These are phyloP conservation scores for Macadamia tetraphylla DNA, from an alignment of 164 flowering plant genomes.

Conservation along the genomic window DNA sequence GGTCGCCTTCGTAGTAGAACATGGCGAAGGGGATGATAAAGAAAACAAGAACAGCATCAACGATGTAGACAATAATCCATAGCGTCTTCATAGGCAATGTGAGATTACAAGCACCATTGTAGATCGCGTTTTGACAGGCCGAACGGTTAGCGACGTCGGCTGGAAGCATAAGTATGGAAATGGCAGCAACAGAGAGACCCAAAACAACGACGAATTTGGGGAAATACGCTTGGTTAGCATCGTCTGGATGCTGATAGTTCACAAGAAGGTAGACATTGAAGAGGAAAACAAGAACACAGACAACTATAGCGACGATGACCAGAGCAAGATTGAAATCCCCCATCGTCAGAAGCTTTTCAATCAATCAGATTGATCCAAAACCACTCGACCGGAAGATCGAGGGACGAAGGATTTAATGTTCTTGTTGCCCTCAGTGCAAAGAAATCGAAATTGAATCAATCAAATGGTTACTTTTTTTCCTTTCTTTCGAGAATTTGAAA, in stretches of 20 bases:
- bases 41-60: conserved; percentile 88
- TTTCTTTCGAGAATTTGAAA: not conserved
- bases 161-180: conserved; percentile 94
- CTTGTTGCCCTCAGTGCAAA: not conserved
- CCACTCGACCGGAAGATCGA: conserved; percentile 10
- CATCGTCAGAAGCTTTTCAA: conserved; percentile 37
- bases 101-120: conserved; percentile 88
- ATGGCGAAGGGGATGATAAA: conserved; percentile 93
- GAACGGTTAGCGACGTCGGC: conserved; percentile 98
- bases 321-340: conserved; percentile 97
- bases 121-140: conserved; percentile 84
- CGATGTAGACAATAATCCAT: conserved; percentile 86
- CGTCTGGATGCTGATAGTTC: conserved; percentile 96
- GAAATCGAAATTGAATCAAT: not conserved
- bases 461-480: not conserved
- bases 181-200: conserved; percentile 80
- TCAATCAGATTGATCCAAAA: conserved; percentile 10
- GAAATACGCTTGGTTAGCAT: conserved; percentile 88
- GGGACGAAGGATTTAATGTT: not conserved
- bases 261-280: conserved; percentile 91
- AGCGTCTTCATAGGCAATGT: conserved; percentile 96
- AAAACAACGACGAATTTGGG: conserved; percentile 94
- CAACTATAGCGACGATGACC: conserved; percentile 82
- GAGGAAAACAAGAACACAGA: conserved; percentile 69
- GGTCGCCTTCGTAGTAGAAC: conserved; percentile 98